Conservation (phyloP, 164 flowering plant genomes). For the Stephania yunnanensis region DNA sequence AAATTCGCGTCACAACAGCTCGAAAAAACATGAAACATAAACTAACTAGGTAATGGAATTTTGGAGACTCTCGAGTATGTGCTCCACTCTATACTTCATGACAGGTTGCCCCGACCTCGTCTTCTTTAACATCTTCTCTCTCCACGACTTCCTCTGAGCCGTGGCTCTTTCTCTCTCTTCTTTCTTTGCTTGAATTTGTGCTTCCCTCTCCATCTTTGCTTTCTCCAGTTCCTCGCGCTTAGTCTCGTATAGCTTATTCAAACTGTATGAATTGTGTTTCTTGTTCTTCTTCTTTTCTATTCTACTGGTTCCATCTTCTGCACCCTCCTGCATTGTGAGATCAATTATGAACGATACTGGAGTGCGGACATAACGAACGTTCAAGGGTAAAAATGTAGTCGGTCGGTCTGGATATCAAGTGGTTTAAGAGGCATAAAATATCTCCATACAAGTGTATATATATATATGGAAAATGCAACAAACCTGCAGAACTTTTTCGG, state of each 20-base stretch:
- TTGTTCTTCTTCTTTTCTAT: slow-evolving; percentile 24
- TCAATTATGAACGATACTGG: background rate
- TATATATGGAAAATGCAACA: background rate
- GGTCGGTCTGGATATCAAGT: background rate
- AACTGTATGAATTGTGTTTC: slow-evolving; percentile 32
- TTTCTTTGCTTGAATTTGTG: slow-evolving; percentile 46
- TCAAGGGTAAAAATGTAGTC: background rate
- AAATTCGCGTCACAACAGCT: background rate
- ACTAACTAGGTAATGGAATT: slow-evolving; percentile 24
- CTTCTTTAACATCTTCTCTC: slow-evolving; percentile 68
- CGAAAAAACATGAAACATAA: background rate
- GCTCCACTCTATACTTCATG: slow-evolving; percentile 88
- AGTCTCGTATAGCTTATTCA: slow-evolving; percentile 51
- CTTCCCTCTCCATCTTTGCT: slow-evolving; percentile 66
- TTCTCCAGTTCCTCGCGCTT: slow-evolving; percentile 58
- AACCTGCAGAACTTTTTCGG: slow-evolving; percentile 33
- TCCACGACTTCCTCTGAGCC: slow-evolving; percentile 46
- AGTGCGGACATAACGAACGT: background rate
- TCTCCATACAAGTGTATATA: background rate
- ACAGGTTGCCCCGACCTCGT: slow-evolving; percentile 81
- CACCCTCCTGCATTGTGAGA: slow-evolving; percentile 21
- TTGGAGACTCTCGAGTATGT: slow-evolving; percentile 56
- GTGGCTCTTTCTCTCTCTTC: slow-evolving; percentile 53
- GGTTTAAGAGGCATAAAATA: too few relatives aligned
- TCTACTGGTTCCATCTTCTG: slow-evolving; percentile 14